phyloP scores from a whole-genome alignment of 129 eudicot species.

The Artemisia annua region DNA sequence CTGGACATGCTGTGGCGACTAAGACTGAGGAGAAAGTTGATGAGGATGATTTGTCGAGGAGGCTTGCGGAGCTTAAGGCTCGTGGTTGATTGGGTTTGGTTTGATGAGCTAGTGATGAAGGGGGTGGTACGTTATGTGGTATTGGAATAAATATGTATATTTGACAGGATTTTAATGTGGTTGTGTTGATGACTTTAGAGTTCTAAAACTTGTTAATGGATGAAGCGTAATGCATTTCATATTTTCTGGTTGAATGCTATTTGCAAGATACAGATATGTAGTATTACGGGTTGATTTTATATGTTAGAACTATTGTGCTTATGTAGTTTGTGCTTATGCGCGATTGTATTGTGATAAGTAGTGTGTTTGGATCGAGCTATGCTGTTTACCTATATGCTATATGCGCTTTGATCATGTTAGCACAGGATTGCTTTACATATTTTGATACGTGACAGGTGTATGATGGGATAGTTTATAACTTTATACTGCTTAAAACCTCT shows the following conservation, averaged over 20 bases:
- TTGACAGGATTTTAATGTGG: not conserved
- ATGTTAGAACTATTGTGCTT: too few species aligned
- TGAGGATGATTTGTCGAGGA: conserved; percentile 81
- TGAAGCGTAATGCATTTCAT: too few species aligned
- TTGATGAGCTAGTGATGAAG: not conserved
- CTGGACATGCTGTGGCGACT: conserved; percentile 62
- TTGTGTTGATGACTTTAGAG: not conserved
- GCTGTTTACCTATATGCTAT: not conserved
- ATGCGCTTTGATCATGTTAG: not conserved
- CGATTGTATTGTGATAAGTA: too few species aligned
- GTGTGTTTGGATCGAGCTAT: not conserved
- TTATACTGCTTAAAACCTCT: too few species aligned
- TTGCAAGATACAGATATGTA: too few species aligned
- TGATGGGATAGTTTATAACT: too few species aligned
- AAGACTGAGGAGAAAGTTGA: conserved; percentile 66
- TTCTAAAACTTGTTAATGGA: not conserved
- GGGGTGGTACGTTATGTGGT: too few species aligned
- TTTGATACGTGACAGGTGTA: too few species aligned
- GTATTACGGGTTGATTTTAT: too few species aligned
- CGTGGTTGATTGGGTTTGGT: conserved; percentile 48
- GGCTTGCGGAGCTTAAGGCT: conserved; percentile 92
- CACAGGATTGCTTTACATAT: too few species aligned
- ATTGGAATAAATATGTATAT: not conserved
- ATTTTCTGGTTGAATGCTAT: too few species aligned
- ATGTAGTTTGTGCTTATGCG: too few species aligned